Percentiles rank a stretch among this genome's conserved stretches.
phyloP scores from a whole-genome alignment of 768 basidiomycete species.

The Boletus tomentosulus region DNA sequence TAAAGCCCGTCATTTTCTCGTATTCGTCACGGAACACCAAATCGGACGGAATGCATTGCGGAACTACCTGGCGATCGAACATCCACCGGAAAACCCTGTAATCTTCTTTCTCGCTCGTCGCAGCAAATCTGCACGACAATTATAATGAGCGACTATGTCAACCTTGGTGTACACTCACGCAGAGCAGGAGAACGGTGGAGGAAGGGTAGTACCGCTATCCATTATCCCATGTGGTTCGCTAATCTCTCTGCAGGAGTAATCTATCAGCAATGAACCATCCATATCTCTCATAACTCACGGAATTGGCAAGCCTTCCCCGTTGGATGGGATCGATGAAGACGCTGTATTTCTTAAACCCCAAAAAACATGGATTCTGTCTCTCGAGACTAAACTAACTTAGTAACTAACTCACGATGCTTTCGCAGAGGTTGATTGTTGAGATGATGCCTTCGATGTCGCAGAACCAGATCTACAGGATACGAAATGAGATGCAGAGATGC shows the following conservation, averaged over 20 bases:
- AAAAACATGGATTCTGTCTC: not conserved
- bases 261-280: not conserved
- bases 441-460: not conserved
- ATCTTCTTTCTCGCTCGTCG: not conserved
- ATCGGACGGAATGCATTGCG: slow-evolving; percentile 3
- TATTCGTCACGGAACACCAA: slow-evolving; percentile 2
- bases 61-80: slow-evolving; percentile 8
- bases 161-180: not conserved
- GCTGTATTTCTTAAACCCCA: not conserved
- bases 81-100: slow-evolving; percentile 7
- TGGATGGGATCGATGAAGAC: not conserved
- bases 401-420: not conserved
- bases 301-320: not conserved
- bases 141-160: not conserved
- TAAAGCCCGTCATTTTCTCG: slow-evolving; percentile 1
- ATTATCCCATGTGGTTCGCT: not conserved
- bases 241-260: not conserved
- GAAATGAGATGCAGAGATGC: not conserved
- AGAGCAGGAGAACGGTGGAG: not conserved
- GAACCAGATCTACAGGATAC: not conserved
- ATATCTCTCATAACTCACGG: not conserved
- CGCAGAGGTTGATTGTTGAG: not conserved
- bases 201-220: not conserved
- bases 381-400: not conserved
- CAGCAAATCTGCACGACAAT: slow-evolving; percentile 1